Conservation (phyloP, 2,329 filamentous ascomycete species). For the Fusarium drepaniforme region DNA sequence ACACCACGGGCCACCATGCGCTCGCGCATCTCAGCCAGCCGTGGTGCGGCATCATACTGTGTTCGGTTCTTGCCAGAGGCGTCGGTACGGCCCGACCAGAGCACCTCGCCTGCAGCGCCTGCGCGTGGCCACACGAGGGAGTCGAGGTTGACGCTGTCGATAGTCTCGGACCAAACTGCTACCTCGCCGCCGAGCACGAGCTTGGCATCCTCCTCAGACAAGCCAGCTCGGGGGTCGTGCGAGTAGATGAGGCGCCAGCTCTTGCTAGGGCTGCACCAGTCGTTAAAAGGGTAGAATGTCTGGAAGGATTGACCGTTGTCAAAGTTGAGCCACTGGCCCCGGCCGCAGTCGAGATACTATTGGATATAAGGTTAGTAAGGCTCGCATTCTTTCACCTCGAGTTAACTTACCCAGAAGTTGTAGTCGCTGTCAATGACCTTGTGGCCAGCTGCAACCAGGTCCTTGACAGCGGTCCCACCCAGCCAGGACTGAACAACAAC, state of each 20-base stretch:
- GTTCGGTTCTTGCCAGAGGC: slow-evolving; percentile 75
- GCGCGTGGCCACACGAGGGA: slow-evolving; percentile 82
- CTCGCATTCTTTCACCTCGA: no score
- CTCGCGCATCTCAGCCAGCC: slow-evolving; percentile 82
- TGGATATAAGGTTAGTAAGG: slow-evolving; percentile 32
- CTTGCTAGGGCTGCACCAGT: slow-evolving; percentile 86
- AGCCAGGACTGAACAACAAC: slow-evolving; percentile 86
- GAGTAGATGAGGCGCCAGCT: slow-evolving; percentile 86
- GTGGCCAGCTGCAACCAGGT: slow-evolving; percentile 72
- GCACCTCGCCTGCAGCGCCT: slow-evolving; percentile 79
- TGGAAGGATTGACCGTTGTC: slow-evolving; percentile 65
- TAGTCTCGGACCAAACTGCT: slow-evolving; percentile 85
- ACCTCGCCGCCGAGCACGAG: slow-evolving; percentile 86
- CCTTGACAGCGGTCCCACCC: slow-evolving; percentile 70
- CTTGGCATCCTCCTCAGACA: slow-evolving; percentile 71
- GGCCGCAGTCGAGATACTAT: slow-evolving; percentile 86
- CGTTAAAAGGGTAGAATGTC: slow-evolving; percentile 75
- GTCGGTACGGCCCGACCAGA: slow-evolving; percentile 82
- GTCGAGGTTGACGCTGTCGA: slow-evolving; percentile 81
- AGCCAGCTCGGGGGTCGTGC: slow-evolving; percentile 77
- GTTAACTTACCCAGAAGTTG: slow-evolving; percentile 76
- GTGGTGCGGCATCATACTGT: slow-evolving; percentile 75
- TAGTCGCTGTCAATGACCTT: slow-evolving; percentile 82
- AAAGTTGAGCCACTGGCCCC: slow-evolving; percentile 84
- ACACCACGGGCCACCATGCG: slow-evolving; percentile 78